Evolutionary conservation across 139 green algal species (phyloP).

Genomic region (Diplosphaera chodatii): DNA sequence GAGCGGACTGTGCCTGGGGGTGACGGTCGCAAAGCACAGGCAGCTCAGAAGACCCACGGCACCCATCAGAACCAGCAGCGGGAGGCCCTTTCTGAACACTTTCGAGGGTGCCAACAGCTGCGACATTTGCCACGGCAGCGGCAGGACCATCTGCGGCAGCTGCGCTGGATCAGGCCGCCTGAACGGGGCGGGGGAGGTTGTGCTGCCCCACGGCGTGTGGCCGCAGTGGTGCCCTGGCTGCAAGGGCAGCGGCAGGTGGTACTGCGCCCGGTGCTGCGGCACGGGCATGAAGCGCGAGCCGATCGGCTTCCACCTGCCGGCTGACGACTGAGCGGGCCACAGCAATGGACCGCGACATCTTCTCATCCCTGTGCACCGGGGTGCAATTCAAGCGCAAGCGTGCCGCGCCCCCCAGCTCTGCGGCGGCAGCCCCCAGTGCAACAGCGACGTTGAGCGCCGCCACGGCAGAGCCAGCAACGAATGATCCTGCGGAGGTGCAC

Average conservation of each 20-base stretch:
- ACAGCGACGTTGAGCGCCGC: neutral
- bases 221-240: slow-evolving; percentile 1
- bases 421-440: neutral
- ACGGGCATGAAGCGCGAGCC: slow-evolving; percentile 11
- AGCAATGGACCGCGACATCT: slow-evolving; percentile 10
- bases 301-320: neutral
- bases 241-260: neutral
- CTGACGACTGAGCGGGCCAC: slow-evolving; percentile 1
- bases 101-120: neutral
- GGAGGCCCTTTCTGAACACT: neutral
- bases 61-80: neutral
- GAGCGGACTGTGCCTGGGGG: neutral
- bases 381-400: slow-evolving; percentile 16
- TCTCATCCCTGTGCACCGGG: slow-evolving; percentile 17
- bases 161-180: neutral
- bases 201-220: neutral
- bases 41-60: neutral
- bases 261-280: neutral
- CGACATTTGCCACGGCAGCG: neutral
- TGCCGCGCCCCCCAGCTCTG: too few relatives aligned
- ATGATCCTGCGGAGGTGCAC: neutral
- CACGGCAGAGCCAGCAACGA: neutral
- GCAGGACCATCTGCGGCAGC: neutral
- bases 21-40: too few relatives aligned
- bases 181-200: neutral